These are phyloP conservation scores for Phytophthora pinifolia DNA, from an alignment of 352 stramenopile genomes.

Conservation along the genomic window DNA sequence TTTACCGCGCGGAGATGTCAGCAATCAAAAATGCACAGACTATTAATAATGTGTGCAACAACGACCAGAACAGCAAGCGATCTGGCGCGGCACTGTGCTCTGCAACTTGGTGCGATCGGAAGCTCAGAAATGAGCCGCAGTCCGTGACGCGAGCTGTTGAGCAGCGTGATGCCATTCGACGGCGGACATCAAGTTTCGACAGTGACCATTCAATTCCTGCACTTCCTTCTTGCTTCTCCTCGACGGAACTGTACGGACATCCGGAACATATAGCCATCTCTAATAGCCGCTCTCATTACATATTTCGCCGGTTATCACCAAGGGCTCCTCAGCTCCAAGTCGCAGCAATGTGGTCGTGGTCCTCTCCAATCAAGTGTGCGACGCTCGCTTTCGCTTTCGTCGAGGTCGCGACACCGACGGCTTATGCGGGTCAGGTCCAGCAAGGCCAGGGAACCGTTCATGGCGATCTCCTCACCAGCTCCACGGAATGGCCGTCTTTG, in stretches of 20 bases:
- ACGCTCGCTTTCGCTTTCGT: constrained; percentile 4
- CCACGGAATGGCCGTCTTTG: constrained; percentile 36
- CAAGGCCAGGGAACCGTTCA: constrained; percentile 24
- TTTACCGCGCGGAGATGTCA: too few relatives aligned
- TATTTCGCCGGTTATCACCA: constrained; percentile 14
- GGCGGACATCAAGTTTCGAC: constrained; percentile 20
- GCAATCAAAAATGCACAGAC: too few relatives aligned
- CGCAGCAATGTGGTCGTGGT: constrained; percentile 7
- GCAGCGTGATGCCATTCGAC: constrained; percentile 21
- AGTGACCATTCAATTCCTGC: constrained; percentile 20
- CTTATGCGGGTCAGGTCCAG: neutral
- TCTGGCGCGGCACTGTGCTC: neutral
- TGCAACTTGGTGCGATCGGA: neutral
- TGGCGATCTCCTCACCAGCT: constrained; percentile 21
- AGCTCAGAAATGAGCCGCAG: neutral
- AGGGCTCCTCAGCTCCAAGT: neutral
- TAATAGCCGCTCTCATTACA: constrained; percentile 14
- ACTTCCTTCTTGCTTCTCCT: constrained; percentile 9
- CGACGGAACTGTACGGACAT: constrained; percentile 7
- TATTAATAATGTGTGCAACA: too few relatives aligned
- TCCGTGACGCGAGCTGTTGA: constrained; percentile 9
- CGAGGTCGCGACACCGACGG: constrained; percentile 3
- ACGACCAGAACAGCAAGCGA: neutral
- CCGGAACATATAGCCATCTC: constrained; percentile 4
- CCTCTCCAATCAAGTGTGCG: constrained; percentile 2